Percentiles rank a stretch among this genome's conserved stretches.
phyloP scores from a whole-genome alignment of 805 yeast species.

The Torulaspora delbrueckii region DNA sequence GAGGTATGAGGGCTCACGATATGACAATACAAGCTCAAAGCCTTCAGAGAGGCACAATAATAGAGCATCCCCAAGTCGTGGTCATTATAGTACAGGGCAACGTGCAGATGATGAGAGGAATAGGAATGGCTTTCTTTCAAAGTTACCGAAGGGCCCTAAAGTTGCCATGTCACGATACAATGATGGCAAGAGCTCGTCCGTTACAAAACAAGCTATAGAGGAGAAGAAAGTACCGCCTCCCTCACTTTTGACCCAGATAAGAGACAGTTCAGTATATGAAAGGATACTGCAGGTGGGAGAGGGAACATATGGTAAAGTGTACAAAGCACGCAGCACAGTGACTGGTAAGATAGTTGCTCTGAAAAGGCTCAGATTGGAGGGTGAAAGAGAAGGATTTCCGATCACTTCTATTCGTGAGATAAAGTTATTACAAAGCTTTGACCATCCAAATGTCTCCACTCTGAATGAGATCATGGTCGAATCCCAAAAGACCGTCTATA shows the following conservation, averaged over 20 bases:
- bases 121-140: constrained; percentile 15
- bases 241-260: constrained; percentile 14
- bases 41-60: not conserved
- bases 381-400: constrained; percentile 92
- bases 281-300: constrained; percentile 92
- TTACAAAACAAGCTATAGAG: not conserved
- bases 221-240: constrained; percentile 5
- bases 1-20: constrained; percentile 21
- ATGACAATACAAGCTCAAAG: constrained; percentile 5
- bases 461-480: constrained; percentile 88
- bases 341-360: constrained; percentile 79
- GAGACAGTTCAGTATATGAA: constrained; percentile 44
- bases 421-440: constrained; percentile 67
- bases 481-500: constrained; percentile 54
- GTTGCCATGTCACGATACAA: constrained; percentile 14
- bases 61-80: not conserved
- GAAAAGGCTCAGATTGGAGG: constrained; percentile 75
- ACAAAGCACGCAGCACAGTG: constrained; percentile 56
- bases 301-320: constrained; percentile 80
- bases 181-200: constrained; percentile 7
- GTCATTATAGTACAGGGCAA: not conserved
- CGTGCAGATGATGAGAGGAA: not conserved
- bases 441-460: constrained; percentile 78
- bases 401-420: constrained; percentile 93
- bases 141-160: constrained; percentile 29